Conservation (phyloP, 2,329 filamentous ascomycete genomes). For the Metarhizium robertsii region DNA sequence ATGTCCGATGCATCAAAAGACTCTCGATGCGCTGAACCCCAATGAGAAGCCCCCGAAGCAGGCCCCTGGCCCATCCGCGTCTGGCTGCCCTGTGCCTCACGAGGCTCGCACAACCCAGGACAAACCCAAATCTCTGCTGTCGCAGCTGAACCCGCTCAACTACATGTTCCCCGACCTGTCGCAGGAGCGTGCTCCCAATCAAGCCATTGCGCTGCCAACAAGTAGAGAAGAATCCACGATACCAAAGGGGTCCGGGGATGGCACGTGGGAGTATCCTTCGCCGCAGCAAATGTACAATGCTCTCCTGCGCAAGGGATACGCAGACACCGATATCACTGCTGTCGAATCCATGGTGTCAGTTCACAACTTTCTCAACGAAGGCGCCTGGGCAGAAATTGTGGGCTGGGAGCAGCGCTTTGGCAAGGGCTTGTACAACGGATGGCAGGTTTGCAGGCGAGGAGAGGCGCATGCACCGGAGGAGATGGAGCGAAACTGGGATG, state of each 20-base stretch:
- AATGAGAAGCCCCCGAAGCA: conserved; percentile 14
- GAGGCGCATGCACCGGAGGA: conserved; percentile 49
- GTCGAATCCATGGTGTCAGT: conserved; percentile 96
- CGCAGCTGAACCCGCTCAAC: conserved; percentile 64
- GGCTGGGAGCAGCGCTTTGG: conserved; percentile 86
- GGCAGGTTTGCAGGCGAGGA: conserved; percentile 64
- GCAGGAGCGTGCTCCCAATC: conserved; percentile 65
- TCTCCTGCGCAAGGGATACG: conserved; percentile 89
- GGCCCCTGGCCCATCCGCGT: conserved; percentile 17
- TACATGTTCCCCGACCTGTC: conserved; percentile 90
- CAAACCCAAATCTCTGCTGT: conserved; percentile 37
- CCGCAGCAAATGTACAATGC: conserved; percentile 99
- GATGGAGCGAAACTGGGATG: conserved; percentile 42
- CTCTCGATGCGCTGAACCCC: conserved; percentile 36
- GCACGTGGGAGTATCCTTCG: conserved; percentile 95
- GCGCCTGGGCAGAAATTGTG: conserved; percentile 90
- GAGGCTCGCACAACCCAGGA: conserved; percentile 18
- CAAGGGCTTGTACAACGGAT: conserved; percentile 61
- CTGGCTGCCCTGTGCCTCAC: conserved; percentile 39
- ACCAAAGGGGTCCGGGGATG: conserved; percentile 68
- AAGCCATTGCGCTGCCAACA: conserved; percentile 66
- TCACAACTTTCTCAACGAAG: conserved; percentile 97
- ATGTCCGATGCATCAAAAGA: conserved; percentile 50
- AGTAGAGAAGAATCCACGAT: conserved; percentile 81
- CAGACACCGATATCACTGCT: conserved; percentile 84